phyloP scores from a whole-genome alignment of 768 basidiomycete genomes.

The Russula dissimulans region DNA sequence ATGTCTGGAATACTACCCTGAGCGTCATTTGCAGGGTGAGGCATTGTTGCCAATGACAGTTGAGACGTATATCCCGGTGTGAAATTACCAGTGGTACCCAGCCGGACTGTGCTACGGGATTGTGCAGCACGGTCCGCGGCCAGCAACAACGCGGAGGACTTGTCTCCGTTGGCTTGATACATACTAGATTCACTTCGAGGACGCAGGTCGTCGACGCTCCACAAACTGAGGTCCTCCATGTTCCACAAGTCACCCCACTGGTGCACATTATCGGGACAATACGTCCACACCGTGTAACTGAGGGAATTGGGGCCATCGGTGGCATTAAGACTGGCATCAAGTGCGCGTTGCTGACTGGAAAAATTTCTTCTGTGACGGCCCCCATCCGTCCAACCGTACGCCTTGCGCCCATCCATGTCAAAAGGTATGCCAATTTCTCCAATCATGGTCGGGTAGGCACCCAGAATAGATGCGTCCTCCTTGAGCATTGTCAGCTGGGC shows the following conservation, averaged over 20 bases:
- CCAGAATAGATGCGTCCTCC: constrained; percentile 58
- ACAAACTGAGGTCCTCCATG: constrained; percentile 87
- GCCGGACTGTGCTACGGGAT: constrained; percentile 2
- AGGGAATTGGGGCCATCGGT: constrained; percentile 68
- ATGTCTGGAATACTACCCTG: constrained; percentile 12
- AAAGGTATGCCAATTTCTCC: constrained; percentile 95
- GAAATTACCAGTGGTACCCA: not conserved
- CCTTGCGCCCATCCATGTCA: constrained; percentile 82
- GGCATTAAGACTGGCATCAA: constrained; percentile 75
- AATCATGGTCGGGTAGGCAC: constrained; percentile 77
- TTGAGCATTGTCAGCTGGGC: constrained; percentile 77
- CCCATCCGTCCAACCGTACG: constrained; percentile 71
- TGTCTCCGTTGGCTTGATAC: constrained; percentile 25
- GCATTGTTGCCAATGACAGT: constrained; percentile 31
- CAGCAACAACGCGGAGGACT: constrained; percentile 35
- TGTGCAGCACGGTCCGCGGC: constrained; percentile 21
- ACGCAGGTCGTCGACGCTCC: constrained; percentile 65
- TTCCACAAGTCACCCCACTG: constrained; percentile 97
- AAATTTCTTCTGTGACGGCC: constrained; percentile 71
- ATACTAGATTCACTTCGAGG: constrained; percentile 21
- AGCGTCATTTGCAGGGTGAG: constrained; percentile 19
- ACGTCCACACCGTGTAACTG: constrained; percentile 85
- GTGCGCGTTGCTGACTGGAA: constrained; percentile 65
- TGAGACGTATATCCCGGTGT: constrained; percentile 26
- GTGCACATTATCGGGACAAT: constrained; percentile 74